Conservation (phyloP, 306 rosid species). For the Dryas alaskensis region DNA sequence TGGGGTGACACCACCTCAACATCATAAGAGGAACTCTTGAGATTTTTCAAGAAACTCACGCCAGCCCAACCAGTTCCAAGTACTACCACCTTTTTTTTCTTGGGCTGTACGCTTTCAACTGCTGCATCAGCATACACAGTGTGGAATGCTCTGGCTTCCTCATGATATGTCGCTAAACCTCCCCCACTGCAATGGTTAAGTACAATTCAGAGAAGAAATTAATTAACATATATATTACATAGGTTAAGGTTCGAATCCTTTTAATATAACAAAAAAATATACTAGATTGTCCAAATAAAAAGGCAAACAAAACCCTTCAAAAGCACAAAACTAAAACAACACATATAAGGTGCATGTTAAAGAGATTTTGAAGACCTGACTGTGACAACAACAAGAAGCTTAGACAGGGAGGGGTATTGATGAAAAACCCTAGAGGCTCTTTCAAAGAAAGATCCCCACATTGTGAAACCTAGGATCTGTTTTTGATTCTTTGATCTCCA, state of each 20-base stretch:
- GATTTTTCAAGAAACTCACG: slow-evolving; percentile 68
- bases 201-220: not conserved
- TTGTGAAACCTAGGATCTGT: slow-evolving; percentile 4
- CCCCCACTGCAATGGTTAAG: slow-evolving; percentile 56
- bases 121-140: slow-evolving; percentile 32
- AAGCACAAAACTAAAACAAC: not conserved
- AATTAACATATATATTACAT: not conserved
- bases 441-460: slow-evolving; percentile 47
- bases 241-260: too few species aligned
- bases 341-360: not conserved
- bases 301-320: not conserved
- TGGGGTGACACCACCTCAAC: slow-evolving; percentile 80
- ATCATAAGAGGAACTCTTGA: slow-evolving; percentile 51
- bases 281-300: not conserved
- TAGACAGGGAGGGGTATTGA: slow-evolving; percentile 38
- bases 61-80: slow-evolving; percentile 92
- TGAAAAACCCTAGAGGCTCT: slow-evolving; percentile 45
- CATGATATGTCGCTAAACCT: slow-evolving; percentile 48
- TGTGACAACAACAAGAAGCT: slow-evolving; percentile 48
- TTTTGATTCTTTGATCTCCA: not conserved
- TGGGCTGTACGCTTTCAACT: not conserved
- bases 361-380: slow-evolving; percentile 31
- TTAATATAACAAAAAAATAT: not conserved
- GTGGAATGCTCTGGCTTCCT: slow-evolving; percentile 16
- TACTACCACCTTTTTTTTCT: slow-evolving; percentile 70